phyloP scores from a whole-genome alignment of 495 filamentous ascomycete genomes.

The Penicillium desertorum region DNA sequence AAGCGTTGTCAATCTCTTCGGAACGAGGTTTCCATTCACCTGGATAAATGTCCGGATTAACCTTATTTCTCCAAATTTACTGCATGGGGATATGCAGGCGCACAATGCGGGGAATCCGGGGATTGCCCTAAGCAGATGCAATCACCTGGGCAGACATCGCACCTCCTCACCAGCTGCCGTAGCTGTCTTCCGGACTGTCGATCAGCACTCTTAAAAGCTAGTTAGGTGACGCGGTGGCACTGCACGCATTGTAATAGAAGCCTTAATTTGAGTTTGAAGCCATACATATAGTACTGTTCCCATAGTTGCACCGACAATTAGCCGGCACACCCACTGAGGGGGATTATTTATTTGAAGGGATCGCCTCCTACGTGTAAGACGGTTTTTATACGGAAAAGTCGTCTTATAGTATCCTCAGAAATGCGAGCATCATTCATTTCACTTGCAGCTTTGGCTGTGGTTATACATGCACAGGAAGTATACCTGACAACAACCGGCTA shows the following conservation, averaged over 20 bases:
- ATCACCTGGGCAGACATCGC: not conserved
- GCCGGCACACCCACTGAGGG: not conserved
- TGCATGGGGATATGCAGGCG: not conserved
- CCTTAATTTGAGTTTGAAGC: not conserved
- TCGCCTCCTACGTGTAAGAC: not conserved
- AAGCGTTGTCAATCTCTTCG: not conserved
- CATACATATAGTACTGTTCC: not conserved
- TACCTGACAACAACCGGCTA: slow-evolving; percentile 26
- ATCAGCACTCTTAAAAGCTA: not conserved
- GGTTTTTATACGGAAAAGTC: no score
- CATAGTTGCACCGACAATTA: not conserved
- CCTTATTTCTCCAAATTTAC: not conserved
- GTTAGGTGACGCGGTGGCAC: not conserved
- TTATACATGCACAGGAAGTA: slow-evolving; percentile 25
- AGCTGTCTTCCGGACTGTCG: not conserved
- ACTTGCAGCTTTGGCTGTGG: slow-evolving; percentile 10
- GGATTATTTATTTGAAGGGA: not conserved
- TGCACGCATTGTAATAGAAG: not conserved
- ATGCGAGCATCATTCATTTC: slow-evolving; percentile 3
- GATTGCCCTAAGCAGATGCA: not conserved
- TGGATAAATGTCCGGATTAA: not conserved
- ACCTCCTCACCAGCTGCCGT: not conserved
- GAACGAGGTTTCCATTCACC: not conserved
- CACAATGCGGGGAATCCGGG: slow-evolving; percentile 5
- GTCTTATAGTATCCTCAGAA: not conserved